Conservation (phyloP, 2,329 filamentous ascomycete genomes). For the Exophiala aquamarina region DNA sequence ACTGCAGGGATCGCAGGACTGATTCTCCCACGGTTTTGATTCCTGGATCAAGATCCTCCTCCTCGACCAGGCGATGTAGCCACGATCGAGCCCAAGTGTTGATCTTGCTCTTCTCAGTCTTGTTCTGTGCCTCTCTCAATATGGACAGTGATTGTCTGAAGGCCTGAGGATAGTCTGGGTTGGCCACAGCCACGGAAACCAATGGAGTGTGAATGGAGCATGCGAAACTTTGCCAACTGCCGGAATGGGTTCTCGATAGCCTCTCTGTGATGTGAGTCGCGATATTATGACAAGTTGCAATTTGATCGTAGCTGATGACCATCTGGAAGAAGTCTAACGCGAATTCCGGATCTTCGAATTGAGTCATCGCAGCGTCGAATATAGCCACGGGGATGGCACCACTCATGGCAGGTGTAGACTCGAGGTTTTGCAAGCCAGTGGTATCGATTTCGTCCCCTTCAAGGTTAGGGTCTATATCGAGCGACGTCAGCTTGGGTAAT, state of each 20-base stretch:
- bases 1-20: slow-evolving; percentile 12
- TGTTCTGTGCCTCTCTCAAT: slow-evolving; percentile 54
- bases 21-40: slow-evolving; percentile 53
- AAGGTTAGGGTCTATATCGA: slow-evolving; percentile 59
- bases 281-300: slow-evolving; percentile 66
- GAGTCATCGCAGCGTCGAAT: slow-evolving; percentile 80
- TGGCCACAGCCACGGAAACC: slow-evolving; percentile 61
- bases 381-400: slow-evolving; percentile 94
- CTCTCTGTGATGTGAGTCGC: slow-evolving; percentile 69
- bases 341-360: slow-evolving; percentile 66
- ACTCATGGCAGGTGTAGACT: slow-evolving; percentile 75
- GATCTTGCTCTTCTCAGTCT: slow-evolving; percentile 39
- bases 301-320: slow-evolving; percentile 67
- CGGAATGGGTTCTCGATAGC: slow-evolving; percentile 61
- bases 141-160: slow-evolving; percentile 65
- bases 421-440: slow-evolving; percentile 62
- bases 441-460: slow-evolving; percentile 54
- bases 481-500: slow-evolving; percentile 59
- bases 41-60: slow-evolving; percentile 52
- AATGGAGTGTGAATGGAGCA: slow-evolving; percentile 73
- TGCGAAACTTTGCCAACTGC: slow-evolving; percentile 63
- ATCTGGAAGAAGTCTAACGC: slow-evolving; percentile 79
- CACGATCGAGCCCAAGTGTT: slow-evolving; percentile 47
- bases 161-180: slow-evolving; percentile 70
- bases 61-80: slow-evolving; percentile 47